A percentile compares a stretch with the other conserved stretches of the same genome.
Evolutionary conservation across 192 early-diverging fungal species (phyloP).

Genomic region (Phycomyces nitens): DNA sequence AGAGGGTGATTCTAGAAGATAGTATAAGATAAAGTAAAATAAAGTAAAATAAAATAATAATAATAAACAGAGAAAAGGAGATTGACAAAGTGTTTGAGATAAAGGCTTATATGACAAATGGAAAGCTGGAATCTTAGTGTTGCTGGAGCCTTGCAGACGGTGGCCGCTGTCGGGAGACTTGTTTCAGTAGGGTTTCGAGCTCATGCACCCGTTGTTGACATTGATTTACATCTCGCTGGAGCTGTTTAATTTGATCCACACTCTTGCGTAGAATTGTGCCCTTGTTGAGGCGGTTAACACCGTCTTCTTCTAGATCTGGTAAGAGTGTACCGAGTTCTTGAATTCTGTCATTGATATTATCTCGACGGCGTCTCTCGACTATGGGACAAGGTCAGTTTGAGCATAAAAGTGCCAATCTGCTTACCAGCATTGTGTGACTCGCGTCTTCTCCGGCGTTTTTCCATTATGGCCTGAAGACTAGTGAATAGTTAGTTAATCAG

Average conservation of each 20-base stretch:
- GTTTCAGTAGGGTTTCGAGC: conserved; percentile 27
- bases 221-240: conserved; percentile 28
- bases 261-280: conserved; percentile 91
- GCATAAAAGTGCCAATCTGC: not conserved
- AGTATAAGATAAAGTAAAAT: too few species aligned
- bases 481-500: too few species aligned
- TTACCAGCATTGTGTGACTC: conserved; percentile 91
- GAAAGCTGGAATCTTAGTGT: not conserved
- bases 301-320: conserved; percentile 75
- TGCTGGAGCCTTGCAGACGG: not conserved
- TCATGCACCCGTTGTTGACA: conserved; percentile 32
- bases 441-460: conserved; percentile 87
- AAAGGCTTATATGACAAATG: not conserved
- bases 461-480: conserved; percentile 50
- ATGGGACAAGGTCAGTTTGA: too few species aligned
- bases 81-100: not conserved
- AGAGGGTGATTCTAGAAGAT: too few species aligned
- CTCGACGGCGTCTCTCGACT: conserved; percentile 92
- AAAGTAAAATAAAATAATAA: too few species aligned
- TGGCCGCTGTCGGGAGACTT: conserved; percentile 10
- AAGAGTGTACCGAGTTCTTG: conserved; percentile 84
- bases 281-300: conserved; percentile 89
- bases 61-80: too few species aligned
- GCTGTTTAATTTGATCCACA: conserved; percentile 81
- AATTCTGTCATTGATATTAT: conserved; percentile 99